Evolutionary conservation across 768 basidiomycete genomes (phyloP), one percentile per base, ranked within the genome.

Genomic region (Boletus barrowsii): DNA sequence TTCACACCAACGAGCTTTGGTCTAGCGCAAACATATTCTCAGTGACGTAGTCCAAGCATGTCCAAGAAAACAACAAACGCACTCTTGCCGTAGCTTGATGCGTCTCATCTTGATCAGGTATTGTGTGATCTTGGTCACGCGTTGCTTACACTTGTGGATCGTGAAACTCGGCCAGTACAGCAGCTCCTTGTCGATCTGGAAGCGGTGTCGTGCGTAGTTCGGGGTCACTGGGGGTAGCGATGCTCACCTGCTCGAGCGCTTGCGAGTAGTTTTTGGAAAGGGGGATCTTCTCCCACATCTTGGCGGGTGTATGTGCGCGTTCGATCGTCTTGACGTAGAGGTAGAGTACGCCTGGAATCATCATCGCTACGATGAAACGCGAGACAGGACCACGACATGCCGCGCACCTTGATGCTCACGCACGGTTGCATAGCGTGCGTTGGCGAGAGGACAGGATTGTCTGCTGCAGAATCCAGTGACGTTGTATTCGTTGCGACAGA

Each of bases 91-190:
- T 53, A 95, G 77, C 61, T 90, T 90, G 57, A 96, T 73, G 41
- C 90, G 85, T 55, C 96, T 83, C 95, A 98, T 97, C 78, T 97
- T 95, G 72, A 98, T 98, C 59, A 99, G 83, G 68, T 98, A 98
- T 70, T 99, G 97, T 0, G 96, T 98, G 63, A 99, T 98, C 77
- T 98, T 99, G 11, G 97, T 99, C 30, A 98, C 81, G 42, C 97
- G 85, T 74, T 99, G 97, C 79, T 99, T 99, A 83, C 97, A 98
- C 75, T 98, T 98, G 77, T 98, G 97, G 50, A 94, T 89, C 32
- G 85, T 86, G 71, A 96, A 98, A 64, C 94, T 94, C 5, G 97
- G 96, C 97, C 97, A 98, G 69, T 98, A 93, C n/a, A 93, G 81
- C 56, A 98, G 81, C 67, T 98, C 93, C 49, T 79, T 81, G 77